phyloP scores from a whole-genome alignment of 2,329 filamentous ascomycete genomes.

The Lachnellula suecica region DNA sequence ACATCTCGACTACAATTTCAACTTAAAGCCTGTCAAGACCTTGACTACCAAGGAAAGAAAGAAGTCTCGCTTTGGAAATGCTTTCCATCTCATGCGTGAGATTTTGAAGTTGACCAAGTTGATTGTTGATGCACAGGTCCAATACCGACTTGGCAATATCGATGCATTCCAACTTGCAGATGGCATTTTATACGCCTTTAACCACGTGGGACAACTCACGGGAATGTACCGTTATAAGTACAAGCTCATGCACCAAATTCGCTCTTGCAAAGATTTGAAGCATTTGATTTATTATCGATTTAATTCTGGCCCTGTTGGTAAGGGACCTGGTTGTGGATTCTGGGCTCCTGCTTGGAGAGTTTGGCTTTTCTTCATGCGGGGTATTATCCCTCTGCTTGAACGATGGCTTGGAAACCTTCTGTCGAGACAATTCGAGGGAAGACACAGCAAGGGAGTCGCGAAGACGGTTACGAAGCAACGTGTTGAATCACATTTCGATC shows the following conservation, averaged over 20 bases:
- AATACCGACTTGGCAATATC: conserved; percentile 96
- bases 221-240: conserved; percentile 99
- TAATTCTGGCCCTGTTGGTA: conserved; percentile 94
- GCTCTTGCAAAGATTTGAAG: conserved; percentile 98
- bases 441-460: conserved; percentile 97
- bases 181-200: conserved; percentile 98
- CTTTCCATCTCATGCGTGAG: conserved; percentile 98
- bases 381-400: conserved; percentile 94
- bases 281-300: conserved; percentile 99
- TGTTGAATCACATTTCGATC: conserved; percentile 96
- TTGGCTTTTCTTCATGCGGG: conserved; percentile 99
- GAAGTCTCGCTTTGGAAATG: conserved; percentile 98
- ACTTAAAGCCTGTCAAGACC: conserved; percentile 97
- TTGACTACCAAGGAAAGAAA: conserved; percentile 98
- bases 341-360: conserved; percentile 99
- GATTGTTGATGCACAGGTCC: conserved; percentile 97
- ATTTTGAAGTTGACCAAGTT: conserved; percentile 94
- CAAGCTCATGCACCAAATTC: conserved; percentile 99
- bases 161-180: conserved; percentile 98
- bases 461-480: conserved; percentile 99
- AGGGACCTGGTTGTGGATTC: conserved; percentile 96
- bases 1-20: conserved; percentile 99
- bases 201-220: conserved; percentile 95
- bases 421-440: conserved; percentile 95
- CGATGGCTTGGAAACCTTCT: conserved; percentile 96